Evolutionary conservation across 1,284 basidiomycete species (phyloP).

Genomic region (Marasmius sp.): DNA sequence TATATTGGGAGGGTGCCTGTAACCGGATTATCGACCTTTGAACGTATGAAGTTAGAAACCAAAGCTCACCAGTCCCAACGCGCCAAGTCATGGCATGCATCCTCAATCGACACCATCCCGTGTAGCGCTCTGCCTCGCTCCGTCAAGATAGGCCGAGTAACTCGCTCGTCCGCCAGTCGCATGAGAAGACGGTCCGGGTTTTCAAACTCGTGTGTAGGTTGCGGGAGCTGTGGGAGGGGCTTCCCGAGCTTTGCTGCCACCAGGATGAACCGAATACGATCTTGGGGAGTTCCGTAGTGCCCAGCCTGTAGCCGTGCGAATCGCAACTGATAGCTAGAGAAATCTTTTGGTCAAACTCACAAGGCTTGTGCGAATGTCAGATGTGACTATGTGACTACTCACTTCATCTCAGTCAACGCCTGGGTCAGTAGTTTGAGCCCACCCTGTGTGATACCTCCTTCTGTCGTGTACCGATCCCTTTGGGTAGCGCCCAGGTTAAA

Average conservation of each 20-base stretch:
- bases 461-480: conserved; percentile 42
- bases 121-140: conserved; percentile 49
- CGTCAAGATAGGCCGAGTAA: conserved; percentile 46
- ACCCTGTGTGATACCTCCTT: conserved; percentile 65
- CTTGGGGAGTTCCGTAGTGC: conserved; percentile 73
- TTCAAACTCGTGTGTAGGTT: conserved; percentile 64
- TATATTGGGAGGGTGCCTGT: conserved; percentile 42
- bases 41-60: not conserved
- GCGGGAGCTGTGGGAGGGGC: conserved; percentile 62
- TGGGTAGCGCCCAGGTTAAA: conserved; percentile 56
- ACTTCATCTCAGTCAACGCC: conserved; percentile 64
- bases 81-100: conserved; percentile 69
- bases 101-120: conserved; percentile 55
- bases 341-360: not conserved
- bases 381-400: conserved; percentile 15
- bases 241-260: conserved; percentile 54
- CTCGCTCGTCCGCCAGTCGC: conserved; percentile 39
- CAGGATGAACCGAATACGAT: conserved; percentile 68
- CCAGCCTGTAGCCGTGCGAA: conserved; percentile 66
- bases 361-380: no score
- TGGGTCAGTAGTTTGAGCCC: conserved; percentile 65
- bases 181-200: conserved; percentile 43
- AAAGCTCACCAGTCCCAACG: conserved; percentile 63
- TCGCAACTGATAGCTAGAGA: conserved; percentile 65
- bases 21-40: not conserved